phyloP scores from a whole-genome alignment of 2,329 filamentous ascomycete genomes.

The Ascochyta rabiei region DNA sequence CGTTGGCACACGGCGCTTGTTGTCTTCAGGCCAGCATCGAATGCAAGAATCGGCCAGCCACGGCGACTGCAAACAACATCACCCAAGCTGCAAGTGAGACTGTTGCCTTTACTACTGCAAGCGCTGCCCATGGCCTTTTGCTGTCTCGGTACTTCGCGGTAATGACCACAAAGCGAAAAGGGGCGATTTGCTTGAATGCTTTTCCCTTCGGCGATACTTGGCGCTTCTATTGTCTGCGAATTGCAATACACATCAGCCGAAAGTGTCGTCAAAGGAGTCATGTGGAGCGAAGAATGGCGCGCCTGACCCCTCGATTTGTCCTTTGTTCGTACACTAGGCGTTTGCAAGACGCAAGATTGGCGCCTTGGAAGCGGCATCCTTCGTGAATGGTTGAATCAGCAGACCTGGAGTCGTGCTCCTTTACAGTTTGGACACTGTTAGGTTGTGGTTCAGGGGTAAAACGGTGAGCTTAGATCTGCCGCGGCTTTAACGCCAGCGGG shows the following conservation, averaged over 20 bases:
- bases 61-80: not conserved
- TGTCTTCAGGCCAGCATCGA: not conserved
- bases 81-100: not conserved
- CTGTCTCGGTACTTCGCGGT: not conserved
- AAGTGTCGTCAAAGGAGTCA: conserved; percentile 8
- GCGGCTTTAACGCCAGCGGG: conserved; percentile 6
- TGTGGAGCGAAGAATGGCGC: conserved; percentile 17
- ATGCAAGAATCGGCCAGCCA: conserved; percentile 3
- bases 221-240: conserved; percentile 6
- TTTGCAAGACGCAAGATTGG: not conserved
- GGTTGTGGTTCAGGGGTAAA: conserved; percentile 16
- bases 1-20: not conserved
- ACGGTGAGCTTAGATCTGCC: conserved; percentile 5
- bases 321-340: not conserved
- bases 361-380: conserved; percentile 1
- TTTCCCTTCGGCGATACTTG: conserved; percentile 9
- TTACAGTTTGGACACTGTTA: conserved; percentile 1
- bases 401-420: not conserved
- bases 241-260: conserved; percentile 10
- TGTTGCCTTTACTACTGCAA: not conserved
- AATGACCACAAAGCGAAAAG: conserved; percentile 6
- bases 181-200: conserved; percentile 6
- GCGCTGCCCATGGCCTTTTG: not conserved
- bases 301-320: conserved; percentile 2
- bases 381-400: conserved; percentile 1